Percentiles rank a stretch among this genome's conserved stretches.
phyloP scores from a whole-genome alignment of 2,329 filamentous ascomycete genomes.

The Fusarium nematophilum region DNA sequence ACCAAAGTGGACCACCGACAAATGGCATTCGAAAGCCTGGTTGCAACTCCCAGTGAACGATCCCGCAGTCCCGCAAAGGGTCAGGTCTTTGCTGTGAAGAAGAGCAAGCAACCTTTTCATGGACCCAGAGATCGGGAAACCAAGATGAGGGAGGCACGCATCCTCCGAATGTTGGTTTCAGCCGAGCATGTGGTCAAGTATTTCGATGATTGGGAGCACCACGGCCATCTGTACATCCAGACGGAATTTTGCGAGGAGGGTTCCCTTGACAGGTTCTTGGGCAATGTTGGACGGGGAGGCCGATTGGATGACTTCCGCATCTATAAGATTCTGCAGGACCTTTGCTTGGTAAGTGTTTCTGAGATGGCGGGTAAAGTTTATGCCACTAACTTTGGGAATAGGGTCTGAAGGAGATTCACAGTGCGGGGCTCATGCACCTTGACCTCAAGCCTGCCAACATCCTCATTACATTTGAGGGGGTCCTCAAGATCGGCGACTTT shows the following conservation, averaged over 20 bases:
- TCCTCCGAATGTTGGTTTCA: slow-evolving; percentile 80
- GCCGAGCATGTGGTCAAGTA: slow-evolving; percentile 89
- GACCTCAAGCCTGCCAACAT: slow-evolving; percentile 89
- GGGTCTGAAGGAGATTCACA: slow-evolving; percentile 91
- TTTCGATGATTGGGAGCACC: slow-evolving; percentile 87
- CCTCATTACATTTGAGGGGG: slow-evolving; percentile 82
- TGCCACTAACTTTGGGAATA: slow-evolving; percentile 51
- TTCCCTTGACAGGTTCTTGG: slow-evolving; percentile 86
- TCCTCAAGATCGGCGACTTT: slow-evolving; percentile 88
- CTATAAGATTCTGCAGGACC: slow-evolving; percentile 95
- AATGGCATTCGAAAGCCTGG: slow-evolving; percentile 53
- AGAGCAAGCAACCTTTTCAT: slow-evolving; percentile 82
- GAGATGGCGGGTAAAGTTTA: neutral
- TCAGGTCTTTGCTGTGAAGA: slow-evolving; percentile 91
- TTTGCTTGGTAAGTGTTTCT: slow-evolving; percentile 76
- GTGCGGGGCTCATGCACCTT: slow-evolving; percentile 85
- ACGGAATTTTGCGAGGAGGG: slow-evolving; percentile 97
- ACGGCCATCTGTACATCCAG: slow-evolving; percentile 91
- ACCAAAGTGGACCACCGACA: slow-evolving; percentile 53
- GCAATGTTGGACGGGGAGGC: slow-evolving; percentile 83
- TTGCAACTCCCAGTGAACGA: slow-evolving; percentile 58
- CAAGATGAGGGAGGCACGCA: slow-evolving; percentile 85
- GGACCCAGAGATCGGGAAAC: slow-evolving; percentile 83
- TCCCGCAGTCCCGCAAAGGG: slow-evolving; percentile 65
- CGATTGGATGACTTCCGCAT: slow-evolving; percentile 96